These are phyloP conservation scores for Fusarium lateritium DNA, from an alignment of 2,329 filamentous ascomycete genomes.

Conservation along the genomic window DNA sequence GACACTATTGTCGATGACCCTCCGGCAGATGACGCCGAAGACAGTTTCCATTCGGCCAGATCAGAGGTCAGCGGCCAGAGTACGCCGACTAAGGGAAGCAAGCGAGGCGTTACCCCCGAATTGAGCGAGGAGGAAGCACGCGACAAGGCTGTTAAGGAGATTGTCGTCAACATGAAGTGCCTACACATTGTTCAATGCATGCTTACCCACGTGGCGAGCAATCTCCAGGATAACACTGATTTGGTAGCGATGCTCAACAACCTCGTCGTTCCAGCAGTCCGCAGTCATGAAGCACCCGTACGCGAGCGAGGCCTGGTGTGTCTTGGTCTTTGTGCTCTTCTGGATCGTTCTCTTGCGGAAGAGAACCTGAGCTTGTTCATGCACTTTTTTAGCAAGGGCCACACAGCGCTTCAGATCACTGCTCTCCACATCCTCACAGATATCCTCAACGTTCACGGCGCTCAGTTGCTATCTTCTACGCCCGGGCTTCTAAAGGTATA, in stretches of 20 bases:
- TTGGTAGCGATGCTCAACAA: conserved; percentile 99
- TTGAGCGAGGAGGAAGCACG: conserved; percentile 76
- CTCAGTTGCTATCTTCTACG: conserved; percentile 78
- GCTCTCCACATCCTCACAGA: conserved; percentile 93
- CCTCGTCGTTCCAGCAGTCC: conserved; percentile 93
- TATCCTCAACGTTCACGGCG: conserved; percentile 90
- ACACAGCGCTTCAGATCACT: conserved; percentile 89
- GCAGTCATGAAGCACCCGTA: conserved; percentile 92
- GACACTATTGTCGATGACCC: conserved; percentile 87
- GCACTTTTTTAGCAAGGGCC: conserved; percentile 95
- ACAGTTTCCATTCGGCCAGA: conserved; percentile 92
- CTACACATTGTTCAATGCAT: conserved; percentile 98
- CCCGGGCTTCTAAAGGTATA: conserved; percentile 88
- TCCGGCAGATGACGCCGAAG: conserved; percentile 69
- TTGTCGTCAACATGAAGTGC: conserved; percentile 98
- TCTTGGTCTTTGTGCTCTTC: conserved; percentile 89
- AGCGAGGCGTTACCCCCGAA: conserved; percentile 59
- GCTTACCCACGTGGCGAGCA: conserved; percentile 91
- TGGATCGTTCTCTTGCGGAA: conserved; percentile 91
- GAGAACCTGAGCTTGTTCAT: conserved; percentile 95
- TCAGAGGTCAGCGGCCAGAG: conserved; percentile 83
- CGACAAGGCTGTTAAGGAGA: conserved; percentile 86
- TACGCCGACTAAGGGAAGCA: conserved; percentile 65
- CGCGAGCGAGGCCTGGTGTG: conserved; percentile 92
- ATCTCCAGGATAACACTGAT: conserved; percentile 89